phyloP scores from a whole-genome alignment of 139 green algal genomes.

The Desmodesmus armatus region DNA sequence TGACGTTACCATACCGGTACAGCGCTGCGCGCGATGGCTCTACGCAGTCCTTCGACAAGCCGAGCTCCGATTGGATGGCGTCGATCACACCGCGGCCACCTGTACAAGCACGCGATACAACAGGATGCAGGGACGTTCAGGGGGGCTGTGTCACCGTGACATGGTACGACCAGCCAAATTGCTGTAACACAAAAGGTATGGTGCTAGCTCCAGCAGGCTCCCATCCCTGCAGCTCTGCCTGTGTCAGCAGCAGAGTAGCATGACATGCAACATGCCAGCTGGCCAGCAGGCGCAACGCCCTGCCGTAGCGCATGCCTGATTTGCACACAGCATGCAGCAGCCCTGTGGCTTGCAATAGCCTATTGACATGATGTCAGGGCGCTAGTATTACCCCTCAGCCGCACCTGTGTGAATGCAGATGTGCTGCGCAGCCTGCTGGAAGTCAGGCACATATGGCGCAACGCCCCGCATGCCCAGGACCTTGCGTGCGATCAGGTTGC shows the following conservation, averaged over 20 bases:
- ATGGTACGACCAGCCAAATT: too few relatives aligned
- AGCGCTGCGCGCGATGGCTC: constrained; percentile 88
- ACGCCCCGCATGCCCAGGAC: constrained; percentile 59
- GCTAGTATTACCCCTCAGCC: too few relatives aligned
- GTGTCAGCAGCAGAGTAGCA: neutral
- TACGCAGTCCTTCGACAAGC: constrained; percentile 62
- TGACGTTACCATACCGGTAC: constrained; percentile 91
- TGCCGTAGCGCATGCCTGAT: too few relatives aligned
- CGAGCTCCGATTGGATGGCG: constrained; percentile 96
- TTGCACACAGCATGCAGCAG: too few relatives aligned
- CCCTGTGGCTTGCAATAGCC: too few relatives aligned
- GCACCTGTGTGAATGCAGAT: constrained; percentile 97
- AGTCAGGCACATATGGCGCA: constrained; percentile 95
- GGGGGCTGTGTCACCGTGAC: too few relatives aligned
- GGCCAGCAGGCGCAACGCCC: too few relatives aligned
- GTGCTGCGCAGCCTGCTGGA: constrained; percentile 95
- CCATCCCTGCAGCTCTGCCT: neutral
- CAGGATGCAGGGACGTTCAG: too few relatives aligned
- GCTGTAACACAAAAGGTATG: too few relatives aligned
- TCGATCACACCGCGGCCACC: constrained; percentile 93
- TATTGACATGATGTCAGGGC: too few relatives aligned
- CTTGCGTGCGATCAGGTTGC: constrained; percentile 73
- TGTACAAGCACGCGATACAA: too few relatives aligned
- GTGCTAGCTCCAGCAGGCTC: neutral
- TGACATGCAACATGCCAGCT: too few relatives aligned